phyloP scores from a whole-genome alignment of 352 stramenopile species.

The Blastocystis sp. region DNA sequence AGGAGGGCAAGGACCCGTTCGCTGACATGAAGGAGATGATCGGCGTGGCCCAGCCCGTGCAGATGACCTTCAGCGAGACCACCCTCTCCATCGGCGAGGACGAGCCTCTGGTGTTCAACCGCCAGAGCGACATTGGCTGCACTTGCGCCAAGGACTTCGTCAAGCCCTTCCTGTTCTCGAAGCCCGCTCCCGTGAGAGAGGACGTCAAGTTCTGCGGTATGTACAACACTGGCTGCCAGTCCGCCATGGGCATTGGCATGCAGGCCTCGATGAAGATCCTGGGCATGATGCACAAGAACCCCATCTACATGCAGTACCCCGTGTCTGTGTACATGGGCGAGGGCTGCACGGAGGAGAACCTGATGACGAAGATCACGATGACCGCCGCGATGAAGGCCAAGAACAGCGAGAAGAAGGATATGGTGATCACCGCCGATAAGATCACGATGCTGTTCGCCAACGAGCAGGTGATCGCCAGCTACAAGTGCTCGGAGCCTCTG shows the following conservation, averaged over 20 bases:
- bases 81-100: neutral
- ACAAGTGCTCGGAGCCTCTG: conserved; percentile 48
- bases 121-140: conserved; percentile 26
- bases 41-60: neutral
- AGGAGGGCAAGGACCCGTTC: conserved; percentile 27
- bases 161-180: neutral
- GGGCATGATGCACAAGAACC: conserved; percentile 66
- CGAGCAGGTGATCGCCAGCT: neutral
- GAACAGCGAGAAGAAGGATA: neutral
- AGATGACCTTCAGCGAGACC: conserved; percentile 16
- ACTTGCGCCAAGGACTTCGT: conserved; percentile 40
- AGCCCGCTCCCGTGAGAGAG: neutral
- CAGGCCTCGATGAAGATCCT: conserved; percentile 34
- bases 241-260: neutral
- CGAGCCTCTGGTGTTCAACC: conserved; percentile 8
- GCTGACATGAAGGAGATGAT: conserved; percentile 30
- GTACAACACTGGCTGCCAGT: conserved; percentile 12
- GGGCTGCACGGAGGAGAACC: neutral
- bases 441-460: conserved; percentile 12
- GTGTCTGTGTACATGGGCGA: neutral
- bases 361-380: neutral
- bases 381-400: neutral
- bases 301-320: conserved; percentile 24
- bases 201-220: conserved; percentile 64
- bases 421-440: conserved; percentile 27